Evolutionary conservation across 371 early-diverging fungal genomes (phyloP), one percentile per base, ranked within the genome.

Genomic region (Syncephalastrum racemosum): DNA sequence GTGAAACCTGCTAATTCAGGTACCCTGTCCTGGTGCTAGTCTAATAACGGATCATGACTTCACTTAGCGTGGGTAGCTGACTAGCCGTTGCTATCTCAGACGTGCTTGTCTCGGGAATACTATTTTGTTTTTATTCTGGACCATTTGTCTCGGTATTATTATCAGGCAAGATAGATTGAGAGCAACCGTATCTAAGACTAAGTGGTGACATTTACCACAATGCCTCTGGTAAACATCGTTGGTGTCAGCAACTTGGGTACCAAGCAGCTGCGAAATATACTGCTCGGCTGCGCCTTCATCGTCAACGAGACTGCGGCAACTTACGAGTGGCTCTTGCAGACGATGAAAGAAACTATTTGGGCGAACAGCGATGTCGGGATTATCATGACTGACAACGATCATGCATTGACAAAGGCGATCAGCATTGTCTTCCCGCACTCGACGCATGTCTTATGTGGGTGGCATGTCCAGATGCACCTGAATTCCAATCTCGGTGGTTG

Each of bases 161-260:
- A n/a, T n/a, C n/a, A n/a, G n/a, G n/a, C n/a, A n/a, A n/a, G n/a
- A n/a, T n/a, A n/a, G n/a, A n/a, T n/a, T n/a, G n/a, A n/a, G n/a
- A n/a, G n/a, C n/a, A n/a, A n/a, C n/a, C n/a, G n/a, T n/a, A n/a
- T n/a, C n/a, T n/a, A n/a, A n/a, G n/a, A n/a, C n/a, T n/a, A n/a
- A n/a, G n/a, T n/a, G n/a, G n/a, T n/a, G n/a, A n/a, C n/a, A n/a
- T n/a, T n/a, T n/a, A n/a, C n/a, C n/a, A n/a, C n/a, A n/a, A n/a
- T n/a, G n/a, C n/a, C n/a, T n/a, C n/a, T n/a, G n/a, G n/a, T n/a
- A n/a, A 54, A 54, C 31, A 20, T 45, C 7, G 20, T 54, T 7
- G 46, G 43, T 3, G 24, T 54, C 54, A 54, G 54, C 45, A 54
- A 54, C 15, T 4, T 54, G 10, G 45, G 54, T 6, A 4, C 54